Evolutionary conservation across 257 asterid species (phyloP).

Genomic region (Forsythia suspensa): DNA sequence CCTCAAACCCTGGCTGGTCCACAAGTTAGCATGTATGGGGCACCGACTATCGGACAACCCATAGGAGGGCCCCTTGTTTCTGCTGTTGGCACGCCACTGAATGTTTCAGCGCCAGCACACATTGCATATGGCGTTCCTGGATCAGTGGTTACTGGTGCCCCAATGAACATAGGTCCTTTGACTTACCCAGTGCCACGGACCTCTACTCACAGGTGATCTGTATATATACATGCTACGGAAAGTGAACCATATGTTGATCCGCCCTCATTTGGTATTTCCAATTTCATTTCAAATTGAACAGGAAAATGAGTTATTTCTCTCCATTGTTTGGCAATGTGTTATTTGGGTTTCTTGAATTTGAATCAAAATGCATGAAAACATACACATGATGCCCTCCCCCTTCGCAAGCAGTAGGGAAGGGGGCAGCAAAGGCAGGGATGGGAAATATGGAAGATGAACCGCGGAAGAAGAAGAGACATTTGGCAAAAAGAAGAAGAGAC

Average conservation of each 20-base stretch:
- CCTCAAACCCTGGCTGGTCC: conserved; percentile 35
- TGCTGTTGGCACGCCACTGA: conserved; percentile 68
- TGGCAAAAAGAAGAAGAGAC: no score
- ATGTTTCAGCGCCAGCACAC: conserved; percentile 44
- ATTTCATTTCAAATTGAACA: no score
- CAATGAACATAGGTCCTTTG: conserved; percentile 41
- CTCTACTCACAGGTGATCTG: conserved; percentile 43
- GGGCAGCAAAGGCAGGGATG: no score
- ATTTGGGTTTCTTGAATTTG: neutral
- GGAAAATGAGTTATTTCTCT: neutral
- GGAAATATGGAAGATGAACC: no score
- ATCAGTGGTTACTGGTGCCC: conserved; percentile 41
- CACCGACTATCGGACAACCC: conserved; percentile 69
- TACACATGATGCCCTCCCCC: no score
- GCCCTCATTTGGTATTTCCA: neutral
- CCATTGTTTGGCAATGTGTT: neutral
- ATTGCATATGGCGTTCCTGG: conserved; percentile 54
- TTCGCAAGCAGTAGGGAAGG: no score
- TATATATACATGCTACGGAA: neutral
- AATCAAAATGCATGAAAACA: no score
- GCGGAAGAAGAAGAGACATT: no score
- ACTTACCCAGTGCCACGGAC: conserved; percentile 50
- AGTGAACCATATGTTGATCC: neutral
- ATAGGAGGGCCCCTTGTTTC: conserved; percentile 69
- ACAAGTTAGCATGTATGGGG: conserved; percentile 50